Base-by-base conservation (phyloP, 495 filamentous ascomycete species). In the Aspergillus ellipticus region DNA sequence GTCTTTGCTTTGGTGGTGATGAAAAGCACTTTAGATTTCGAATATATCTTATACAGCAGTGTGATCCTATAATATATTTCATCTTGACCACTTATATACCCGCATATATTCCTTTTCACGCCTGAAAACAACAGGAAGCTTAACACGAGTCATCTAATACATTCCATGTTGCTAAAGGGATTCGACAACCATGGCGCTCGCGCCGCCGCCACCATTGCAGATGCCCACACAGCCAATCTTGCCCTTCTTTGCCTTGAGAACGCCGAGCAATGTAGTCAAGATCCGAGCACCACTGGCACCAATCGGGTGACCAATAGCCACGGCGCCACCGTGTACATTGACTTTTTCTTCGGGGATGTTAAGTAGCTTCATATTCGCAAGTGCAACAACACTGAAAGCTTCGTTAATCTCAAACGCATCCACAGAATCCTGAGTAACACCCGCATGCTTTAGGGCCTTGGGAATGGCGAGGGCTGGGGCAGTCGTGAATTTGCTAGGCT, bases 381-480 rank as follows among this genome's bases (percentile, higher is more conserved):
- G 77, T 15, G 94, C 92, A 43, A 98, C 94, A 21, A 98, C 94
- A 42, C 88, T 92, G 81, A 98, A 98, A 6, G 94, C 94, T 77
- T 98, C 94, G 74, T 98, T 98, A 79, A 98, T 96, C 80, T 98
- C 94, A 65, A 93, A 97, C 59, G 85, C 93, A 64, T 97, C 93
- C 49, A 98, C 82, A 37, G 86, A 75, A 42, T 86, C 79, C 60
- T 85, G 81, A 31, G 84, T 79, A 48, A 97, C 72, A 54, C 85
- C 85, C 33, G 94, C 94, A 72, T 98, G 92, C 79, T 89, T 88
- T 59, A 97, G 82, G 13, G 94, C 94, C 80, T 97, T 97, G 56
- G 94, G 94, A 53, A 98, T 94, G 26, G 94, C 94, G 45, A 97
- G 79, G n/a, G 94, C 83, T 21, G 94, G 94, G 4, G 94, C 85